These are phyloP conservation scores for Erigeron canadensis DNA, from an alignment of 129 eudicot genomes.

Conservation along the genomic window DNA sequence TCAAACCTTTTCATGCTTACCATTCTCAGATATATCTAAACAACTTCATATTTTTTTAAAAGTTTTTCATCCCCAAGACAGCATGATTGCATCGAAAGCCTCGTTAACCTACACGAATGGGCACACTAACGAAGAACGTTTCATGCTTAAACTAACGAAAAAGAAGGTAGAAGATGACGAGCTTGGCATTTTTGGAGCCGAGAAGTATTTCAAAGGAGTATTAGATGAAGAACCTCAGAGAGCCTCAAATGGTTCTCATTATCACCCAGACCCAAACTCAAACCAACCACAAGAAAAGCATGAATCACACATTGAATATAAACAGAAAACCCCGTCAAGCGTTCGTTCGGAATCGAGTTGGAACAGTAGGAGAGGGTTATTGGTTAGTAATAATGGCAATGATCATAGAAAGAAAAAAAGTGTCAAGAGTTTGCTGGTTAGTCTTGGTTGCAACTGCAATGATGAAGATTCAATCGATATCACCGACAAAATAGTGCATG, in stretches of 20 bases:
- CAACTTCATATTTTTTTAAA: slow-evolving; percentile 4
- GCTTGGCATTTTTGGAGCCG: slow-evolving; percentile 83
- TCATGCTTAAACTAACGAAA: slow-evolving; percentile 27
- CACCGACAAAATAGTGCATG: slow-evolving; percentile 26
- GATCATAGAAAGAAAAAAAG: slow-evolving; percentile 37
- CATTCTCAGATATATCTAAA: slow-evolving; percentile 25
- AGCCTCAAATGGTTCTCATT: not conserved
- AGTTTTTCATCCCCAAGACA: not conserved
- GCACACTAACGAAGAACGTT: slow-evolving; percentile 31
- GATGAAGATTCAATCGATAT: slow-evolving; percentile 52
- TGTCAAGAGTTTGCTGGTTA: slow-evolving; percentile 45
- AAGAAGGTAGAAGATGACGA: slow-evolving; percentile 55
- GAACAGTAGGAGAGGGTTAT: slow-evolving; percentile 61
- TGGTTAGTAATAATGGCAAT: slow-evolving; percentile 33
- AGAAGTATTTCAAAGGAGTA: slow-evolving; percentile 77
- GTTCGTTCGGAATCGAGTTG: slow-evolving; percentile 66
- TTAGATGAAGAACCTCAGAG: slow-evolving; percentile 35
- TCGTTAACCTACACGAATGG: slow-evolving; percentile 54
- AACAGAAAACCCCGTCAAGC: slow-evolving; percentile 41
- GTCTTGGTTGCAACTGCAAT: slow-evolving; percentile 52
- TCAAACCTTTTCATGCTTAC: slow-evolving; percentile 9
- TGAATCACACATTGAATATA: slow-evolving; percentile 16
- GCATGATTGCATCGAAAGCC: slow-evolving; percentile 27
- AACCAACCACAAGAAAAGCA: slow-evolving; percentile 24
- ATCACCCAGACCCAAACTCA: slow-evolving; percentile 9